Conservation (phyloP, 495 filamentous ascomycete genomes). For the Massariosphaeria phaeospora region DNA sequence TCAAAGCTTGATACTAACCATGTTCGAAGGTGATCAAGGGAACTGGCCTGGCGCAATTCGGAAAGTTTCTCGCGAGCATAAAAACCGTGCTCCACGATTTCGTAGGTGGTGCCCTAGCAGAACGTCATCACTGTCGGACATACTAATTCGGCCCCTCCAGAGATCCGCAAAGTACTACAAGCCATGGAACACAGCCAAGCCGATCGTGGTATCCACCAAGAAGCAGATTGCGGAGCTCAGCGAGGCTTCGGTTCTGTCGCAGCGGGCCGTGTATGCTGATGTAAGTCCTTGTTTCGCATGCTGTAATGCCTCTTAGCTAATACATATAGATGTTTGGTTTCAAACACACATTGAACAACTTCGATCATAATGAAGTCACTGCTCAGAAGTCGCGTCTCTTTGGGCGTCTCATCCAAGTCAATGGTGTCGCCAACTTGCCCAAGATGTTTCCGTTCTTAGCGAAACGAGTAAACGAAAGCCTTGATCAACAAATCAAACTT, state of each 20-base stretch:
- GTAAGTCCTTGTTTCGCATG: neutral
- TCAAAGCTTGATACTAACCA: too few relatives aligned
- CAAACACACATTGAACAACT: constrained; percentile 8
- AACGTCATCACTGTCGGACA: neutral
- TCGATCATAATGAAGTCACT: neutral
- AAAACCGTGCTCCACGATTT: too few relatives aligned
- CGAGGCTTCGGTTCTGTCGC: neutral
- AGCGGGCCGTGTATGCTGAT: constrained; percentile 10
- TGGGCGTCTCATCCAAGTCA: neutral
- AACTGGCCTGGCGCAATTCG: too few relatives aligned
- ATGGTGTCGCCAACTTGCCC: neutral
- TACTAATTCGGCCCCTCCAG: too few relatives aligned
- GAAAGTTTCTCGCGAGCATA: too few relatives aligned
- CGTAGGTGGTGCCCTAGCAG: neutral
- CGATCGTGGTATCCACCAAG: neutral
- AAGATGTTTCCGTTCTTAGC: neutral
- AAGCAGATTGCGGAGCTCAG: constrained; percentile 6
- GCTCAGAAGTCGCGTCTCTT: neutral
- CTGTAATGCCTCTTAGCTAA: neutral
- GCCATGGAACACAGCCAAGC: neutral
- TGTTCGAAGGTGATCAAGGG: too few relatives aligned
- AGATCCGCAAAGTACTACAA: neutral
- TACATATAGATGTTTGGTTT: constrained; percentile 3
- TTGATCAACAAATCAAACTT: neutral
- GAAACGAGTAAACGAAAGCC: neutral